Evolutionary conservation across 352 stramenopile species (phyloP), one percentile per base, ranked within the genome.

Genomic region (Globisporangium viniferum): DNA sequence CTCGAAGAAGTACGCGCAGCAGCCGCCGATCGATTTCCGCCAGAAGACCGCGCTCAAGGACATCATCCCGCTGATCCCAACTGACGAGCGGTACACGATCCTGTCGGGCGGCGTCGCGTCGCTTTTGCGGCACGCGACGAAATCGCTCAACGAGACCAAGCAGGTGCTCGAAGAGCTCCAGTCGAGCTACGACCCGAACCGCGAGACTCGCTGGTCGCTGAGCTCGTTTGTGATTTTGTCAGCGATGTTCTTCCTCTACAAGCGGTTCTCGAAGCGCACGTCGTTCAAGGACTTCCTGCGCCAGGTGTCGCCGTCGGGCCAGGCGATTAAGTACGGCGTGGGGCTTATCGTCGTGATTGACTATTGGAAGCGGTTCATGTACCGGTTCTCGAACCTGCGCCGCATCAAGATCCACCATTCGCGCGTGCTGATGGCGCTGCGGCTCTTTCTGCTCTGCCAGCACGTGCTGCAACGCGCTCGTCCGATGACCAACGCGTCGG

Each of bases 351-450:
- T 95, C 6, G 41, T 63, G 2, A 55, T 82, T 7, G 88, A 95
- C 65, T 93, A 93, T 66, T 93, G 82, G 77, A 87, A 93, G 12
- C 84, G 88, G 33, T 82, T 82, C 20, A 75, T 86, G 58, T 95
- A 95, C 72, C 80, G 81, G 2, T 95, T 93, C 60, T 95, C 88
- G 55, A 95, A 90, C 57, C 69, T 95, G 64, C 72, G 88, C 8
- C 82, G 88, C 33, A 90, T 95, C 70, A 95, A 95, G 64, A 85
- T 94, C 60, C 88, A 95, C 65, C 88, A 95, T 63, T 70, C 86
- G 46, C 86, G 86, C 14, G 86, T 95, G 53, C 72, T 94, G n/a
- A 93, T 95, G 85, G 86, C 86, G 15, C 70, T 95, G 10, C 75
- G 88, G 14, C 75, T 95, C 0, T 95, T 95, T 31, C 61, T 95